Conservation (phyloP, 805 yeast species). For the Diddensiella transvaalensis region DNA sequence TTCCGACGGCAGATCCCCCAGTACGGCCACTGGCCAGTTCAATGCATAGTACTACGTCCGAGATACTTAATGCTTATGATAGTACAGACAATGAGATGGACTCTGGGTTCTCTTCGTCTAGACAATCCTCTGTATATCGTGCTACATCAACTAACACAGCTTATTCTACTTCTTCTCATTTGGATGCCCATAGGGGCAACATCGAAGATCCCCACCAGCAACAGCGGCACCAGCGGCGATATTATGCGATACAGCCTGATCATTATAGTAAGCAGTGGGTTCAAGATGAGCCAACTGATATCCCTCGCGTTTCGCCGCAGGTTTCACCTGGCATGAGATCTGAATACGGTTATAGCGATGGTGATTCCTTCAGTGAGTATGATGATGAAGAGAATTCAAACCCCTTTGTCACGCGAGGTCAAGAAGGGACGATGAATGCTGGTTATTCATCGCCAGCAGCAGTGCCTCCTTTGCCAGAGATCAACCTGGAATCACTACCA, state of each 20-base stretch:
- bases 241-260: not conserved
- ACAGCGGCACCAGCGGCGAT: too few species aligned
- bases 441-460: not conserved
- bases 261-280: not conserved
- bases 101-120: not conserved
- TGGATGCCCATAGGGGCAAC: not conserved
- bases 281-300: slow-evolving; percentile 2
- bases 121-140: slow-evolving; percentile 11
- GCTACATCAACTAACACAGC: slow-evolving; percentile 12
- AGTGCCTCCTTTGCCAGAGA: not conserved
- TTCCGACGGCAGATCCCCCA: not conserved
- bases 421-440: not conserved
- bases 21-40: not conserved
- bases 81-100: slow-evolving; percentile 2
- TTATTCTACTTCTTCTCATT: slow-evolving; percentile 4
- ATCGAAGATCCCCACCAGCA: too few species aligned
- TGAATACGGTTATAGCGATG: not conserved
- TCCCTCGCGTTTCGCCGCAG: slow-evolving; percentile 5
- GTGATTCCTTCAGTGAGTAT: not conserved
- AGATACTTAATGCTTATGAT: not conserved
- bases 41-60: not conserved
- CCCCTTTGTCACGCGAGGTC: not conserved
- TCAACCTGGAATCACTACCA: not conserved
- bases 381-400: not conserved
- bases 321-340: slow-evolving; percentile 1